Evolutionary conservation across 2,329 filamentous ascomycete genomes (phyloP).

Genomic region (Chrysoporthe puriensis): DNA sequence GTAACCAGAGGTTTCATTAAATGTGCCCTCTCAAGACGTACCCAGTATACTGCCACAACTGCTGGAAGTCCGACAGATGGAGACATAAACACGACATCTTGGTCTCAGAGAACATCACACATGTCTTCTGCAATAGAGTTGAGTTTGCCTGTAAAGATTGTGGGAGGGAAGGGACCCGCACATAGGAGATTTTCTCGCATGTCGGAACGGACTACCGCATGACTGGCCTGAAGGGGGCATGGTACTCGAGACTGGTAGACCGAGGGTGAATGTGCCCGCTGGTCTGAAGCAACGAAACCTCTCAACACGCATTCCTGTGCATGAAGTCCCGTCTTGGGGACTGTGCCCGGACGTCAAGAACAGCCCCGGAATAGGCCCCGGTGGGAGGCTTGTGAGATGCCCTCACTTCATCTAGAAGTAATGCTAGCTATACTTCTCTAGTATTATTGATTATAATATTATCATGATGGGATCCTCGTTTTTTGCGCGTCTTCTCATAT

Average conservation of each 20-base stretch:
- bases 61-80: conserved; percentile 2
- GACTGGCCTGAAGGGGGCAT: background rate
- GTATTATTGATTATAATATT: too few relatives aligned
- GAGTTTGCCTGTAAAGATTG: background rate
- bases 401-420: too few relatives aligned
- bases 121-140: conserved; percentile 9
- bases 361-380: background rate
- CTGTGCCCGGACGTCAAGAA: background rate
- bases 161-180: background rate
- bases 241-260: background rate
- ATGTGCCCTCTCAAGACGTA: conserved; percentile 11
- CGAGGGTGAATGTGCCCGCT: background rate
- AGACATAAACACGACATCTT: background rate
- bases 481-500: too few relatives aligned
- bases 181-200: conserved; percentile 1
- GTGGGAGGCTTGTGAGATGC: background rate
- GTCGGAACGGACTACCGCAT: background rate
- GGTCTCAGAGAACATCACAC: background rate
- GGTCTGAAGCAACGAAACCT: background rate
- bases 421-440: background rate
- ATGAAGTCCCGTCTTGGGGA: conserved; percentile 4
- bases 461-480: too few relatives aligned
- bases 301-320: background rate
- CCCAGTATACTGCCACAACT: conserved; percentile 2
- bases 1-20: background rate